phyloP scores from a whole-genome alignment of 1,139 yeast genomes.

The Wickerhamiella pararugosa region DNA sequence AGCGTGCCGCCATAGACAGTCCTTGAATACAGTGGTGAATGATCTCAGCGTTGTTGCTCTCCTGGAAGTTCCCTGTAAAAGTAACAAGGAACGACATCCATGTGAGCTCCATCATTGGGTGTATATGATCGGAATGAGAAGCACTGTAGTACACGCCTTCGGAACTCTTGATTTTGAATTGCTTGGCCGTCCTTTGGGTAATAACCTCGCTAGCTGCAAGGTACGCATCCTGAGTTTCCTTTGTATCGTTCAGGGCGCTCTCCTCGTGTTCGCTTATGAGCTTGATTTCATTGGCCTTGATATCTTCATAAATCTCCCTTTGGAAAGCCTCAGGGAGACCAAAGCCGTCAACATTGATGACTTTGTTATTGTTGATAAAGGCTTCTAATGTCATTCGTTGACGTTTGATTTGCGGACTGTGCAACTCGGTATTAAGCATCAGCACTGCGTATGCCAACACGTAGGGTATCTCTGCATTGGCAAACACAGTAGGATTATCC shows the following conservation, averaged over 20 bases:
- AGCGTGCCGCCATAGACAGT: conserved; percentile 61
- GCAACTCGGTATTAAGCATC: conserved; percentile 77
- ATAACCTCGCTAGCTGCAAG: conserved; percentile 85
- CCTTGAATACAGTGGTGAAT: conserved; percentile 72
- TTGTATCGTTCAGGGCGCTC: conserved; percentile 50
- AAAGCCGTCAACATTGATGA: conserved; percentile 74
- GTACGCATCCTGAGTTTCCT: conserved; percentile 60
- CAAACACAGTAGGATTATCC: conserved; percentile 69
- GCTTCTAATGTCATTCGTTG: conserved; percentile 79
- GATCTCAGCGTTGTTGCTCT: conserved; percentile 65
- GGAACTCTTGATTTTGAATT: conserved; percentile 44
- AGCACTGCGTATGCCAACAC: conserved; percentile 74
- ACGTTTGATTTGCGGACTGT: conserved; percentile 58
- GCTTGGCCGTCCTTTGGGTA: conserved; percentile 74
- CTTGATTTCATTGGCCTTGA: conserved; percentile 70
- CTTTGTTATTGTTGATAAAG: conserved; percentile 71
- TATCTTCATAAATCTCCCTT: conserved; percentile 56
- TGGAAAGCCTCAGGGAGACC: conserved; percentile 68
- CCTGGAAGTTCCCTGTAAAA: conserved; percentile 83
- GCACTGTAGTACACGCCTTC: conserved; percentile 36
- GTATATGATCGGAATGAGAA: conserved; percentile 78
- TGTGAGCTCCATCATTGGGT: conserved; percentile 79
- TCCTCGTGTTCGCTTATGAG: conserved; percentile 89
- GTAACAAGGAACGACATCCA: conserved; percentile 98
- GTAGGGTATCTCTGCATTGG: conserved; percentile 66